Conservation (phyloP, 805 yeast genomes). For the Cyberlindnera samutprakarnensis region DNA sequence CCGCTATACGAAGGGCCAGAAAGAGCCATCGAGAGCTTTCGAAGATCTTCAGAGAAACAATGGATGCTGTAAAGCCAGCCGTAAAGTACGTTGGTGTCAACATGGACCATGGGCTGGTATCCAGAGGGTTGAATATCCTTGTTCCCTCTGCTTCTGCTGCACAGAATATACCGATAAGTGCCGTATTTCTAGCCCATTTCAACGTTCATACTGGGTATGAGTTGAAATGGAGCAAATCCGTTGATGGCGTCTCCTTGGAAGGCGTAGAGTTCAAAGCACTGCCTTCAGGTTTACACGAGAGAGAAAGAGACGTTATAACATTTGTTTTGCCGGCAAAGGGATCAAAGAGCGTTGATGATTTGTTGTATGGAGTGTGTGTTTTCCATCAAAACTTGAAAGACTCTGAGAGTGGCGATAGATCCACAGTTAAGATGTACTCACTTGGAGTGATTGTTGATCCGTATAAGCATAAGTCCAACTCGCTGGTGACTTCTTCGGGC, state of each 20-base stretch:
- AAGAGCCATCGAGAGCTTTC: too few relatives aligned
- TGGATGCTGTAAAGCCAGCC: too few relatives aligned
- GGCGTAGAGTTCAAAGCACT: constrained; percentile 56
- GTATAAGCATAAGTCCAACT: constrained; percentile 12
- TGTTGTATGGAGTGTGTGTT: constrained; percentile 43
- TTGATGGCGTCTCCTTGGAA: constrained; percentile 26
- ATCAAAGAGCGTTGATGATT: constrained; percentile 11
- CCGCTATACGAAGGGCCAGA: too few relatives aligned
- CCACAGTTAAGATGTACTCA: constrained; percentile 51
- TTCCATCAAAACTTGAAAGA: constrained; percentile 37
- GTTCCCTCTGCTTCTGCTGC: constrained; percentile 3
- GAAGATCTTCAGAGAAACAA: too few relatives aligned
- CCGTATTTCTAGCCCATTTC: constrained; percentile 43
- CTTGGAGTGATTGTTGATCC: constrained; percentile 54
- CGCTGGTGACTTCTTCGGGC: constrained; percentile 7
- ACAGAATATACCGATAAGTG: constrained; percentile 26
- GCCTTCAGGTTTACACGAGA: constrained; percentile 62
- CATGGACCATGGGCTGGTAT: background rate
- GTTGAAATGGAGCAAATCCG: constrained; percentile 34
- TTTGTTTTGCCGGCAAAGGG: constrained; percentile 33
- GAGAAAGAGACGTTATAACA: constrained; percentile 42
- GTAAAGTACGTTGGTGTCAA: constrained; percentile 1
- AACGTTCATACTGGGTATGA: constrained; percentile 45
- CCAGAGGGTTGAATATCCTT: constrained; percentile 1
- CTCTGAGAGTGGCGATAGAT: constrained; percentile 26